Evolutionary conservation across 2,329 filamentous ascomycete genomes (phyloP), one percentile per base, ranked within the genome.

Genomic region (Dissoconium aciculare): DNA sequence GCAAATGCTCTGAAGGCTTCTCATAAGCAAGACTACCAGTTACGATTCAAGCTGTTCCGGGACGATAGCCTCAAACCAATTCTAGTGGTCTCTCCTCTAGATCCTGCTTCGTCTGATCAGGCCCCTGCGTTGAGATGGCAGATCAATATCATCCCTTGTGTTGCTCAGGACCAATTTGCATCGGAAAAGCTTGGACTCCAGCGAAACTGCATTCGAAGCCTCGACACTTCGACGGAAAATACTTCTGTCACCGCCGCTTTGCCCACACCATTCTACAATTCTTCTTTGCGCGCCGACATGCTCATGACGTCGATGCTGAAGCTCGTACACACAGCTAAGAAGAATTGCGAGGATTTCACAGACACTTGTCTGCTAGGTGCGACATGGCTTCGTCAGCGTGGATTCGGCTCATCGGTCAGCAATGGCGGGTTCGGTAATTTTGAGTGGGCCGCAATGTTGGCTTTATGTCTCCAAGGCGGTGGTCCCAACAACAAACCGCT

Each of bases 371-470:
- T 91, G 5, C 66, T 98, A 13, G 89, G 87, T 15, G 74, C 78
- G 34, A 71, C 81, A 33, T 98, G 89, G 89, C 66, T 98, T 24
- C 75, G 76, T 42, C 87, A 95, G 56, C 72, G 87, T 33, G 84
- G 84, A 0, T 80, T 94, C 42, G 68, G 67, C 11, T 70, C 79
- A 26, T 61, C 67, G 13, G 56, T 84, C n/a, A 65, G 71, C 2
- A 61, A 66, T 26, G 87, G 89, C 26, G 89, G 89, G 0, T 94
- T 98, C 52, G 89, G 89, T 3, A 74, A 82, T 42, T 92, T 93
- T 41, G 89, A 98, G 52, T 95, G 83, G 82, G 69, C 79, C 1
- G 60, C 72, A n/a, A 60, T 89, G 28, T 69, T 85, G 50, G 81
- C 85, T 17, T 62, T 93, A 10, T 61, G 95, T 2, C 63, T 95